Evolutionary conservation across 495 filamentous ascomycete genomes (phyloP).

Genomic region (Astrocystis sublimbata): DNA sequence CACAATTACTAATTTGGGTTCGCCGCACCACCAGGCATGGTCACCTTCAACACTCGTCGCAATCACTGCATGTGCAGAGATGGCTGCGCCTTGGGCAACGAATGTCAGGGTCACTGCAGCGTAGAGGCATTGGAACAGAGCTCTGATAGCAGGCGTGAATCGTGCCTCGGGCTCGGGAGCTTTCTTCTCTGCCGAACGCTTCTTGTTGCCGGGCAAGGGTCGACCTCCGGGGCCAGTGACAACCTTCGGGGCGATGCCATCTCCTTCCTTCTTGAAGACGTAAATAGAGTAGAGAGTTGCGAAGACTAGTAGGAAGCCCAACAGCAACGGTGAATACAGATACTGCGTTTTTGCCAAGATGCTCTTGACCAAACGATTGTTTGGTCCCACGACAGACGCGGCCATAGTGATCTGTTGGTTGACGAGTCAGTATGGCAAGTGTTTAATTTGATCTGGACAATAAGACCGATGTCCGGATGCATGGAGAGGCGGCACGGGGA

Average conservation of each 20-base stretch:
- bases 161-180: conserved; percentile 38
- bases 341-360: conserved; percentile 43
- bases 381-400: conserved; percentile 32
- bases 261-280: conserved; percentile 45
- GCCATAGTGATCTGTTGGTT: conserved; percentile 33
- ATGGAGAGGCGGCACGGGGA: too few relatives aligned
- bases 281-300: conserved; percentile 46
- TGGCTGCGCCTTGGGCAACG: conserved; percentile 69
- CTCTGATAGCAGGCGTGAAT: conserved; percentile 61
- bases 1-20: conserved; percentile 74
- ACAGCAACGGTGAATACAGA: conserved; percentile 44
- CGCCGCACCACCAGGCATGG: conserved; percentile 87
- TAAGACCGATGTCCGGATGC: too few relatives aligned
- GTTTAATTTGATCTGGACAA: not conserved
- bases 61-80: conserved; percentile 72
- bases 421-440: conserved; percentile 24
- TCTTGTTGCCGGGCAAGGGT: conserved; percentile 65
- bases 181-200: conserved; percentile 41
- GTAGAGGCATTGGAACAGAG: conserved; percentile 74
- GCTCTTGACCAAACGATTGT: conserved; percentile 34
- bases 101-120: conserved; percentile 68
- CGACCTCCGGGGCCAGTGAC: conserved; percentile 74
- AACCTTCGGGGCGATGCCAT: conserved; percentile 38
- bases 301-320: conserved; percentile 44
- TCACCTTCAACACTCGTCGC: conserved; percentile 34